phyloP scores from a whole-genome alignment of 768 basidiomycete genomes.

The Neoboletus subvelutipes region DNA sequence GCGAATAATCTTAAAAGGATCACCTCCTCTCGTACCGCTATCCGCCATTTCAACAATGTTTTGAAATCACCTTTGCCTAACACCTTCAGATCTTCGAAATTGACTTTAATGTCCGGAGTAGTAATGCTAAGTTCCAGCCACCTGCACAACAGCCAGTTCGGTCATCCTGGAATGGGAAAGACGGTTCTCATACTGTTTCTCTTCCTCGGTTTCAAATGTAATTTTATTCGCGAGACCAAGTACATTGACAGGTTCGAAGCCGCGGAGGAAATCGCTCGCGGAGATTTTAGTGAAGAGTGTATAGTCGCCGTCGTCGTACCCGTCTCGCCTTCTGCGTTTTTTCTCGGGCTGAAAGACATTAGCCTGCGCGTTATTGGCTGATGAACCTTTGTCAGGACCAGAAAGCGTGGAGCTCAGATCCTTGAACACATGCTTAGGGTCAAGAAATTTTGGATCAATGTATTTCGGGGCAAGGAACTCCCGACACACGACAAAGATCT shows the following conservation, averaged over 20 bases:
- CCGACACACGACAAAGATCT: constrained; percentile 98
- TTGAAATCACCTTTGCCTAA: constrained; percentile 99
- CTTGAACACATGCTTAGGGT: constrained; percentile 97
- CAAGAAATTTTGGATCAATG: constrained; percentile 97
- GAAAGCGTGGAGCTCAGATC: constrained; percentile 59
- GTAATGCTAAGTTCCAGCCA: constrained; percentile 76
- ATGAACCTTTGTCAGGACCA: constrained; percentile 50
- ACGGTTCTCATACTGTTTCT: constrained; percentile 59
- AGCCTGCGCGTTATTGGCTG: constrained; percentile 68
- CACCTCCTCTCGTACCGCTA: constrained; percentile 85
- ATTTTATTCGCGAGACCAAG: constrained; percentile 81
- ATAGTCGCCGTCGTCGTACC: constrained; percentile 93
- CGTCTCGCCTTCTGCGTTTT: constrained; percentile 88
- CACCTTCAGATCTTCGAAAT: constrained; percentile 91
- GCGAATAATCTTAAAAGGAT: background rate
- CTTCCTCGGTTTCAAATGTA: constrained; percentile 76
- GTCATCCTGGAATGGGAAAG: background rate
- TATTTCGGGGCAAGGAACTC: constrained; percentile 92
- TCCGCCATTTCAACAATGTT: constrained; percentile 85
- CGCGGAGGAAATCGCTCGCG: constrained; percentile 70
- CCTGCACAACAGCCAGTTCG: constrained; percentile 36
- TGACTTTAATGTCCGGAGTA: constrained; percentile 75
- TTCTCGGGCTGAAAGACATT: constrained; percentile 99
- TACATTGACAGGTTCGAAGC: constrained; percentile 69
- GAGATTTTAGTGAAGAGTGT: constrained; percentile 76